These are phyloP conservation scores for Trichoderma semiorbis DNA, from an alignment of 2,329 filamentous ascomycete species.

Conservation along the genomic window DNA sequence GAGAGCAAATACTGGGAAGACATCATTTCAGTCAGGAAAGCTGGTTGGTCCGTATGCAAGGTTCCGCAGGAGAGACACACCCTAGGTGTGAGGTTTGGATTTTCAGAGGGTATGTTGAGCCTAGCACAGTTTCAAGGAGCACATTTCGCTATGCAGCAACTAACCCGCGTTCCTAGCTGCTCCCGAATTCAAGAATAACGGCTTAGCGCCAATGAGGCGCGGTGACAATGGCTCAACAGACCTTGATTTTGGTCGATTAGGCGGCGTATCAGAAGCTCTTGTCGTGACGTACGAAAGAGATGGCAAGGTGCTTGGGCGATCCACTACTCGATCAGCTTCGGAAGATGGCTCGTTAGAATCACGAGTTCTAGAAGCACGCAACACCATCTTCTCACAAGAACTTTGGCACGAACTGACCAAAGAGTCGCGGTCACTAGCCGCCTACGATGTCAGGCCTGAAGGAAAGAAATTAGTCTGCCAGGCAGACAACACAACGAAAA, in stretches of 20 bases:
- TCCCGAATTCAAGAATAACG: slow-evolving; percentile 60
- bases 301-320: slow-evolving; percentile 57
- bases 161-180: slow-evolving; percentile 41
- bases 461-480: slow-evolving; percentile 56
- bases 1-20: slow-evolving; percentile 91
- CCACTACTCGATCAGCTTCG: slow-evolving; percentile 47
- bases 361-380: slow-evolving; percentile 69
- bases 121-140: not conserved
- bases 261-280: slow-evolving; percentile 55
- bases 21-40: slow-evolving; percentile 73
- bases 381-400: slow-evolving; percentile 80
- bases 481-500: slow-evolving; percentile 46
- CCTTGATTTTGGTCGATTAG: slow-evolving; percentile 61
- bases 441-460: slow-evolving; percentile 65
- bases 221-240: slow-evolving; percentile 70
- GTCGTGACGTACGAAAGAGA: slow-evolving; percentile 63
- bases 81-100: slow-evolving; percentile 85
- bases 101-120: slow-evolving; percentile 61
- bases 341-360: slow-evolving; percentile 57
- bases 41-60: slow-evolving; percentile 81
- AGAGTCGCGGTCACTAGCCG: slow-evolving; percentile 71
- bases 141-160: not conserved
- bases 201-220: slow-evolving; percentile 76
- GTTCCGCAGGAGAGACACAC: slow-evolving; percentile 69
- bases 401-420: slow-evolving; percentile 85